Evolutionary conservation across 129 eudicot species (phyloP).

Genomic region (Chrysanthemum makinoi): DNA sequence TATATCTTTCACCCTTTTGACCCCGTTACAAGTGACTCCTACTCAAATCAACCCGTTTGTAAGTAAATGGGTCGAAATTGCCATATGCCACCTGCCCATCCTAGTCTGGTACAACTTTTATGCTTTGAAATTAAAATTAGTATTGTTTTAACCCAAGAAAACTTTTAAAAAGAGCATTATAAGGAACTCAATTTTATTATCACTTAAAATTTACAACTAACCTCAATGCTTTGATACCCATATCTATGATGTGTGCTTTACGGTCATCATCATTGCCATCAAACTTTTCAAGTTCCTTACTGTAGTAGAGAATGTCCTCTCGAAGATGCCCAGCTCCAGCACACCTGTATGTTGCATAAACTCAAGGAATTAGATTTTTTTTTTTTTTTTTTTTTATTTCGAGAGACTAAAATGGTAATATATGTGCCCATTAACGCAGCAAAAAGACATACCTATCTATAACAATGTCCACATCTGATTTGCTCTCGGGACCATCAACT

Average conservation of each 20-base stretch:
- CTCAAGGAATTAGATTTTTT: no score
- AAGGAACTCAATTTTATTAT: background rate
- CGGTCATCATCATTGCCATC: constrained; percentile 62
- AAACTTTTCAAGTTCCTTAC: constrained; percentile 64
- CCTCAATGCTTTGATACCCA: constrained; percentile 93
- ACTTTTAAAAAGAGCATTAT: background rate
- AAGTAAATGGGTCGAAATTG: background rate
- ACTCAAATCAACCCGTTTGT: background rate
- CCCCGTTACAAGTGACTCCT: no score
- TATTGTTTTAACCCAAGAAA: background rate
- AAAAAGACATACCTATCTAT: constrained; percentile 67
- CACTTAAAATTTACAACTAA: constrained; percentile 32
- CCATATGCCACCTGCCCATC: no score
- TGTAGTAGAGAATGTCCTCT: constrained; percentile 68
- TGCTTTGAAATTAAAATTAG: no score
- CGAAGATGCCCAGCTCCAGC: constrained; percentile 95
- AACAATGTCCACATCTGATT: constrained; percentile 72
- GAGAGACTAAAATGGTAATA: background rate
- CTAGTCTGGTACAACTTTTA: no score
- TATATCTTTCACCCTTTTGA: no score
- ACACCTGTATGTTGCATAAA: constrained; percentile 51
- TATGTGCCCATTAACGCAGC: background rate
- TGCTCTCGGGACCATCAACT: constrained; percentile 87
- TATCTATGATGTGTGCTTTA: constrained; percentile 74
- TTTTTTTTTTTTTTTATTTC: background rate